Evolutionary conservation across 768 basidiomycete species (phyloP), one percentile per base, ranked within the genome.

Genomic region (Mycena venus): DNA sequence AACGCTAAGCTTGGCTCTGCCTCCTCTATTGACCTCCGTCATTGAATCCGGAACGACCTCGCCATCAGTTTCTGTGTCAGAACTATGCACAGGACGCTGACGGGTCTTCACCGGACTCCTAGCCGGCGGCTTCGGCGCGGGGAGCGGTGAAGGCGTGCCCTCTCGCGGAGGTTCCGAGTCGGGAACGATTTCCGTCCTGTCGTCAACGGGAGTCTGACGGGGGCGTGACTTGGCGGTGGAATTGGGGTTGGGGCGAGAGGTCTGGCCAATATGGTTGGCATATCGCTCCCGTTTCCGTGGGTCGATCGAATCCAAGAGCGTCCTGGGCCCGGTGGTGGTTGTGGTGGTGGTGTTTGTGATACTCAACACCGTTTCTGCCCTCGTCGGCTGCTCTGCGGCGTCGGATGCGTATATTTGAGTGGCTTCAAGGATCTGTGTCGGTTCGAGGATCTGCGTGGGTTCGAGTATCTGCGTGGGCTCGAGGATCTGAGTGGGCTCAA

Each of bases 91-190:
- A 34, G 58, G 17, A 56, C 36, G 38, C 9, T 15, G 47, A n/a
- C 47, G 61, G 23, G 65, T 4, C 68, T 73, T 78, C 29, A 53
- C 12, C 36, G 78, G 72, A 60, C 40, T 59, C 42, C 42, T 71
- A n/a, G 17, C 75, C 68, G 59, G 75, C 47, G 27, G 55, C 17
- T 72, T 71, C 56, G 80, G 34, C 83, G 25, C 29, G 3, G 62
- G 38, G 11, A 44, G 36, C 15, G 71, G 71, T 27, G 63, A 47
- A 23, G 59, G 38, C 9, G 68, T 65, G 17, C 34, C 55, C 32
- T 83, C 85, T 32, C 84, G 84, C 23, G 83, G 79, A 58, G 90
- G 88, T 74, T 93, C 92, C 3, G 92, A 93, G 78, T 93, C 93
- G 3, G 92, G 91, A 19, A 94, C 85, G 62, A 92, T 68, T 36